A percentile compares a stretch with the other conserved stretches of the same genome.
Conservation (phyloP, 306 rosid species). For the Fragaria iinumae region DNA sequence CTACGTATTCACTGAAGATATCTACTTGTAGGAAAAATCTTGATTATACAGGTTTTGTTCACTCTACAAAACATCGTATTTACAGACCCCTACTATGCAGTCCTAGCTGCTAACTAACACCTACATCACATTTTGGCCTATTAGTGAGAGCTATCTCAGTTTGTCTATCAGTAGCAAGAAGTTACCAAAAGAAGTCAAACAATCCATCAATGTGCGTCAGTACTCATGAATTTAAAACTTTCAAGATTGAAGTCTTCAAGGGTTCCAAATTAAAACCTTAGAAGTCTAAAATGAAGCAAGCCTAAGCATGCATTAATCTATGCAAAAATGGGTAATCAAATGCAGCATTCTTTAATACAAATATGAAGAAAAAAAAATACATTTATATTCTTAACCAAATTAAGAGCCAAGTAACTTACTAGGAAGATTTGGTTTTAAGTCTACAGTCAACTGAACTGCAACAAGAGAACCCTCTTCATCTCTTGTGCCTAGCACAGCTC, state of each 20-base stretch:
- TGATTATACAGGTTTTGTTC: neutral
- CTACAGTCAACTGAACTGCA: constrained; percentile 76
- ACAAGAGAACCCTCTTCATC: constrained; percentile 41
- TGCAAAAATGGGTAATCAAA: neutral
- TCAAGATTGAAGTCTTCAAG: neutral
- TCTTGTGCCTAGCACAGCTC: constrained; percentile 71
- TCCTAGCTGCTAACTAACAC: neutral
- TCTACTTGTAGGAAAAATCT: neutral
- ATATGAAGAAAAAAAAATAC: neutral
- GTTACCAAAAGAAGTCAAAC: neutral
- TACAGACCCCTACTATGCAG: neutral
- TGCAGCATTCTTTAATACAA: neutral
- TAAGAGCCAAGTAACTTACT: constrained; percentile 37
- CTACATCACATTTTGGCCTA: neutral
- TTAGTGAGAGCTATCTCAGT: neutral
- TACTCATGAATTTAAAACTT: neutral
- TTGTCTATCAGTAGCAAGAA: neutral
- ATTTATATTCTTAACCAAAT: neutral
- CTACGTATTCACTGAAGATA: neutral
- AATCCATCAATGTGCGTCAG: neutral
- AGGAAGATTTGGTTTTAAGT: constrained; percentile 79
- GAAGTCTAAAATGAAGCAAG: neutral
- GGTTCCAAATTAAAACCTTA: neutral
- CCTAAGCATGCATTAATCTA: neutral
- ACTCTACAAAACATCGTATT: neutral